Conservation (phyloP, 139 green algal genomes). For the Closterium sp. region DNA sequence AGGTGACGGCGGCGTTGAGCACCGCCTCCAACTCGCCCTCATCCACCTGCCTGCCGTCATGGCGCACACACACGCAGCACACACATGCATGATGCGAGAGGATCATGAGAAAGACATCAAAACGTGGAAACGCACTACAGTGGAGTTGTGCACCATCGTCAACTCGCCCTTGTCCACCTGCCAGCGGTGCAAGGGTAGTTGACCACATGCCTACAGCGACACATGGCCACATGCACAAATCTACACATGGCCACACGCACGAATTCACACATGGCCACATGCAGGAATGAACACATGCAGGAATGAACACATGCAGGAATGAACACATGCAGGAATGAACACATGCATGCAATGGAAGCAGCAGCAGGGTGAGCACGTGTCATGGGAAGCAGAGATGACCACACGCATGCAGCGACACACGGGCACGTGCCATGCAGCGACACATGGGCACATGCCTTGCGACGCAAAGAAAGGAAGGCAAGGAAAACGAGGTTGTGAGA, state of each 20-base stretch:
- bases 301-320: background rate
- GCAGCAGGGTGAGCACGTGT: background rate
- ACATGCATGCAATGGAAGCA: background rate
- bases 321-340: too few species aligned
- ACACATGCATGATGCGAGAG: background rate
- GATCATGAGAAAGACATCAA: too few species aligned
- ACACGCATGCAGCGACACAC: too few species aligned
- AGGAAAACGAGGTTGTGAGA: background rate
- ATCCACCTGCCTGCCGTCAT: constrained; percentile 50
- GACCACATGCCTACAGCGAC: background rate
- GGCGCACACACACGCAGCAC: background rate
- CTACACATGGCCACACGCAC: too few species aligned
- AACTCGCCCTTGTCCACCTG: constrained; percentile 70
- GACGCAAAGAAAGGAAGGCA: background rate
- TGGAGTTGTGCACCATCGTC: constrained; percentile 65
- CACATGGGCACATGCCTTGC: too few species aligned
- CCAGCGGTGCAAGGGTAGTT: too few species aligned
- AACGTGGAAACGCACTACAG: too few species aligned
- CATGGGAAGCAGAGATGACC: too few species aligned
- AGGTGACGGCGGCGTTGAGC: constrained; percentile 79
- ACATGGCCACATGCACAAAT: too few species aligned
- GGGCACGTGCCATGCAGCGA: too few species aligned
- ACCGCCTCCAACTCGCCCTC: constrained; percentile 70
- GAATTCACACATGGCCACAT: background rate
- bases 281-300: background rate